phyloP scores from a whole-genome alignment of 148 eudicot genomes.

The Salicornia ramosissima region DNA sequence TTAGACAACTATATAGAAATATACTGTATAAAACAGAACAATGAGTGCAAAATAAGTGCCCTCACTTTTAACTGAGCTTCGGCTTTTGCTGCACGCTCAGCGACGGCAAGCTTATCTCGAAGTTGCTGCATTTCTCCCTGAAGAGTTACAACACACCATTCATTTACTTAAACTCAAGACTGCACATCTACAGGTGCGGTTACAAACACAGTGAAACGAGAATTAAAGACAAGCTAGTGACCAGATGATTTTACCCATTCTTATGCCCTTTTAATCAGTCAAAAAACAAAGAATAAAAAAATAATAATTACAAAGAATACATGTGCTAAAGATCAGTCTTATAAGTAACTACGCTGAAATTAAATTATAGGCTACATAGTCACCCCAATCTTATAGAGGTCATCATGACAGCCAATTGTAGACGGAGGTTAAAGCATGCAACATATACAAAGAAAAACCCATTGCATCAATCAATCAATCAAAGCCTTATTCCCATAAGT shows the following conservation, averaged over 20 bases:
- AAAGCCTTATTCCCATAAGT: too few relatives aligned
- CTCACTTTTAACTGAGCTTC: slow-evolving; percentile 90
- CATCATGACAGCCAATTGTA: not conserved
- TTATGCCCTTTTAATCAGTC: too few relatives aligned
- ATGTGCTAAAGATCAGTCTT: not conserved
- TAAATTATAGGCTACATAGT: not conserved
- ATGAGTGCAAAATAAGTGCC: slow-evolving; percentile 3
- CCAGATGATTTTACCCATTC: too few relatives aligned
- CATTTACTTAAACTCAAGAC: not conserved
- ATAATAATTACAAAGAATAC: not conserved
- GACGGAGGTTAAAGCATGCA: too few relatives aligned
- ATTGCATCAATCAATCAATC: not conserved
- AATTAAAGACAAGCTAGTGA: too few relatives aligned
- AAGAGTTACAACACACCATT: not conserved
- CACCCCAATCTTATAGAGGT: not conserved
- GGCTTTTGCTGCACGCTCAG: slow-evolving; percentile 92
- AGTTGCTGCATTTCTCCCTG: slow-evolving; percentile 95
- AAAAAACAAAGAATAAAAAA: not conserved
- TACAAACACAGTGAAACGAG: not conserved
- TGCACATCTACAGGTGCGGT: not conserved
- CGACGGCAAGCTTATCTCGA: slow-evolving; percentile 73
- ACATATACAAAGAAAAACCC: not conserved
- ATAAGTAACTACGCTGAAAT: not conserved
- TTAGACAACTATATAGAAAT: slow-evolving; percentile 10
- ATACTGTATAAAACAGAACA: not conserved